Base-by-base conservation (phyloP, 208 protist genomes). In the Polymyxa betae region DNA sequence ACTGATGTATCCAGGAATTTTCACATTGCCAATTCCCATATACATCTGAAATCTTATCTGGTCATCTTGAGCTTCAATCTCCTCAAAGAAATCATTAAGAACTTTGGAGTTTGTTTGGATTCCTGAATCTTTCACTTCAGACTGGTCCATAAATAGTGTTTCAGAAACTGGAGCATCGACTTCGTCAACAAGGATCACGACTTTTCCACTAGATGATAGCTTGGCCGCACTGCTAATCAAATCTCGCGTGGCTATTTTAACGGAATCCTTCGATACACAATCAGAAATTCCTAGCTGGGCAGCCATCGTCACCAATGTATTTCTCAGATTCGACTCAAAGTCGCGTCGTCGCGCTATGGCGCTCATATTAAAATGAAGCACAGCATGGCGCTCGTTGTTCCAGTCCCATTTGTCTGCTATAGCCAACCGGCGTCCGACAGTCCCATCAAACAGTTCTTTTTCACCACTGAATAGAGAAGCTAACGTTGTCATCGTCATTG, bases 101-200 rank as follows among this genome's bases (percentile, higher is more conserved):
- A 82, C 72, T 16, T 20, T 20, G 16, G n/a, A 43, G n/a, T 82
- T 82, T 5, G 72, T 24, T 5, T 60, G 12, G 24, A 24, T 24
- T 24, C 12, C 49, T 5, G 24, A 29, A 29, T 60, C 12, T 24
- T 60, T 60, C 49, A 29, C 49, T 5, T 60, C 24, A 29, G 49
- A 24, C 12, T 24, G 12, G 12, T 29, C 24, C 12, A 24, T 29
- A 5, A 24, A 60, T 24, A 60, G 49, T 60, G 24, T 24, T 29
- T 60, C 49, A 5, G 49, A 60, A 20, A 82, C 72, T 43, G 72
- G 72, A 5, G 72, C 72, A n/a, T 82, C 72, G 72, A 82, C 72
- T 43, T 82, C 72, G 72, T 82, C 72, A 35, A 82, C 40, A 20
- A 82, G 72, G 16, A 82, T n/a, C 16, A 82, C 72, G 72, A 82